Evolutionary conservation across 805 yeast species (phyloP).

Genomic region (Starmerella sirachaensis): DNA sequence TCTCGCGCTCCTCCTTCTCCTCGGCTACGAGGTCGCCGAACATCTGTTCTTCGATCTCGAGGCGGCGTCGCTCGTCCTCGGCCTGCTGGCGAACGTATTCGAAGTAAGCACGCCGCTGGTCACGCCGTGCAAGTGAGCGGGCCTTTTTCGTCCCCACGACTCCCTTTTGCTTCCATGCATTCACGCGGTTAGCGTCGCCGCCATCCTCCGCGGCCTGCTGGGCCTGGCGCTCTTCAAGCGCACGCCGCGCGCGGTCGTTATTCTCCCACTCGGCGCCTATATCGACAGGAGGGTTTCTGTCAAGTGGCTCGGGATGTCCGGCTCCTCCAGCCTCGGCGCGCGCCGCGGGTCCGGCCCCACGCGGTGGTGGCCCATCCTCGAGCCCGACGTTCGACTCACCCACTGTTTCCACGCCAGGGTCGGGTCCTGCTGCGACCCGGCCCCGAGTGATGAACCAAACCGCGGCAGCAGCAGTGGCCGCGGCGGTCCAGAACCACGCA

Average conservation of each 20-base stretch:
- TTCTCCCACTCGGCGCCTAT: constrained; percentile 14
- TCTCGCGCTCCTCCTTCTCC: constrained; percentile 22
- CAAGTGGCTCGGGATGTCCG: no score
- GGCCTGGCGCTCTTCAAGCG: constrained; percentile 18
- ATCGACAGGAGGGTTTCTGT: no score
- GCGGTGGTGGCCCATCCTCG: no score
- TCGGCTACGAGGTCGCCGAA: constrained; percentile 28
- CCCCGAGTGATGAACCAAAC: no score
- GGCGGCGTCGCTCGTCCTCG: constrained; percentile 21
- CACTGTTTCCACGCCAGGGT: no score
- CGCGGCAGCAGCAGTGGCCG: no score
- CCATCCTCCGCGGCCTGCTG: constrained; percentile 12
- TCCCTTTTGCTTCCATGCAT: constrained; percentile 22
- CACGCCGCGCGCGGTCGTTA: constrained; percentile 17
- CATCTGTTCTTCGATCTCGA: constrained; percentile 22
- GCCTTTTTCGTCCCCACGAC: constrained; percentile 29
- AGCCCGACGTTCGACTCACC: no score
- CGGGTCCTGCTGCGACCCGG: no score
- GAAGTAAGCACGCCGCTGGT: constrained; percentile 27
- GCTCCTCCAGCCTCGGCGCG: no score
- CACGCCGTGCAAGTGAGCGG: constrained; percentile 26
- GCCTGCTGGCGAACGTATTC: constrained; percentile 27
- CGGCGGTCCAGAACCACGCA: no score
- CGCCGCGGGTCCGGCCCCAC: no score
- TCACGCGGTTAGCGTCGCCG: constrained; percentile 15